A percentile compares a stretch with the other conserved stretches of the same genome.
Evolutionary conservation across 2,329 filamentous ascomycete species (phyloP).

Genomic region (Diaporthe amygdali): DNA sequence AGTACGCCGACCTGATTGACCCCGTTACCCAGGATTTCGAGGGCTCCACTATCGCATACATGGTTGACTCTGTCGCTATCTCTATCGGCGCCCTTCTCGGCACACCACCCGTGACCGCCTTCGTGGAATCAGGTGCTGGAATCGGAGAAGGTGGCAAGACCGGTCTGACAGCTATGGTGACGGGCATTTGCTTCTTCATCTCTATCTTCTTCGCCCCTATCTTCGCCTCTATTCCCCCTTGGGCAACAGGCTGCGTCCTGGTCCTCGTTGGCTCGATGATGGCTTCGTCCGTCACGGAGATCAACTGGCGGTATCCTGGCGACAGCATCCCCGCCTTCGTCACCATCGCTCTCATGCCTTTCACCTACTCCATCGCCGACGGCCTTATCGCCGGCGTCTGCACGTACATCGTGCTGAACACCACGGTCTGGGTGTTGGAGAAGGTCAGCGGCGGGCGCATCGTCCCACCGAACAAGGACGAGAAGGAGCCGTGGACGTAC

Average conservation of each 20-base stretch:
- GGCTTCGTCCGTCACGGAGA: slow-evolving; percentile 77
- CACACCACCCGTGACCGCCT: slow-evolving; percentile 74
- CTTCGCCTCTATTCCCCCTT: slow-evolving; percentile 78
- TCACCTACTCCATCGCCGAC: slow-evolving; percentile 88
- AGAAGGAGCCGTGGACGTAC: slow-evolving; percentile 83
- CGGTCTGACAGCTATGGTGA: slow-evolving; percentile 72
- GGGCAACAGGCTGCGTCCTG: slow-evolving; percentile 78
- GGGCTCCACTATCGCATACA: slow-evolving; percentile 78
- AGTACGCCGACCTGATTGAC: slow-evolving; percentile 80
- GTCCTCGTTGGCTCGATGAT: slow-evolving; percentile 89
- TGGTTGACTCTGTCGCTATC: slow-evolving; percentile 79
- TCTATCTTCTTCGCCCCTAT: slow-evolving; percentile 79
- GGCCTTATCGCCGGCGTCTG: slow-evolving; percentile 83
- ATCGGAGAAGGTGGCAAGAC: slow-evolving; percentile 78
- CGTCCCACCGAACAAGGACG: slow-evolving; percentile 74
- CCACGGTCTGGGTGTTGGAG: slow-evolving; percentile 71
- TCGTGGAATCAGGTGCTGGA: slow-evolving; percentile 77
- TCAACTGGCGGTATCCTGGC: slow-evolving; percentile 88
- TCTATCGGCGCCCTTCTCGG: slow-evolving; percentile 78
- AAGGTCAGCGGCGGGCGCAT: slow-evolving; percentile 71
- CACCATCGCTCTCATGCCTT: slow-evolving; percentile 85
- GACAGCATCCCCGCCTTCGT: slow-evolving; percentile 86
- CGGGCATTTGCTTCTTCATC: slow-evolving; percentile 73
- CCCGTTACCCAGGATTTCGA: slow-evolving; percentile 87
- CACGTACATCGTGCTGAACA: slow-evolving; percentile 79